phyloP scores from a whole-genome alignment of 2,329 filamentous ascomycete genomes.

The Phialocephala sp. region DNA sequence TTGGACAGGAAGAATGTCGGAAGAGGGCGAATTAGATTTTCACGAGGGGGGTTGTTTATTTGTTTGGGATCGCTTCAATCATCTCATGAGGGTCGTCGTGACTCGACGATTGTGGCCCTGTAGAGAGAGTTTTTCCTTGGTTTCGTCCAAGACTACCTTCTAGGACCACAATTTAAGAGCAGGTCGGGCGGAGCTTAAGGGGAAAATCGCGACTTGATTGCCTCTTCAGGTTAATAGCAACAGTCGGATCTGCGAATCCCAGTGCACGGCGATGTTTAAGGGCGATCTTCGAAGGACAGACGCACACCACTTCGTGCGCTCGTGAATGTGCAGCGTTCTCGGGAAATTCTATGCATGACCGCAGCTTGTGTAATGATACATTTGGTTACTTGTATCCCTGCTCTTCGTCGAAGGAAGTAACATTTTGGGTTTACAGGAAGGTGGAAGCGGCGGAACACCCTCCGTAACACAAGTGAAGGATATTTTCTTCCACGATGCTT shows the following conservation, averaged over 20 bases:
- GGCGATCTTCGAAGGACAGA: background rate
- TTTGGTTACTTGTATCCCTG: too few species aligned
- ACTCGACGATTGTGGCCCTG: background rate
- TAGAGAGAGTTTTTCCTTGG: conserved; percentile 4
- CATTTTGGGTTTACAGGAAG: background rate
- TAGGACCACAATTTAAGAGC: background rate
- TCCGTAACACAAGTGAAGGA: background rate
- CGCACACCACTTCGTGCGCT: background rate
- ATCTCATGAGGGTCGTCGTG: background rate
- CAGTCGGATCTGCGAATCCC: background rate
- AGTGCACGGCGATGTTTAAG: background rate
- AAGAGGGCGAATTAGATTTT: background rate
- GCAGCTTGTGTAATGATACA: background rate
- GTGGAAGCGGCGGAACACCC: background rate
- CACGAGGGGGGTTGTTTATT: background rate
- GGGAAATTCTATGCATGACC: background rate
- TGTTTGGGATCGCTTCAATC: background rate
- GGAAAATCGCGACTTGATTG: background rate
- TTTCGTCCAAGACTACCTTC: background rate
- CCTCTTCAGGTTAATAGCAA: background rate
- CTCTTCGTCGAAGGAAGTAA: too few species aligned
- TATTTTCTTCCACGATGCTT: background rate
- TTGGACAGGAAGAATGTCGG: background rate
- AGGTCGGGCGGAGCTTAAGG: background rate
- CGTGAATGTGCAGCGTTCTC: background rate